A percentile compares a stretch with the other conserved stretches of the same genome.
phyloP scores from a whole-genome alignment of 139 green algal genomes.

The Monoraphidium neglectum region DNA sequence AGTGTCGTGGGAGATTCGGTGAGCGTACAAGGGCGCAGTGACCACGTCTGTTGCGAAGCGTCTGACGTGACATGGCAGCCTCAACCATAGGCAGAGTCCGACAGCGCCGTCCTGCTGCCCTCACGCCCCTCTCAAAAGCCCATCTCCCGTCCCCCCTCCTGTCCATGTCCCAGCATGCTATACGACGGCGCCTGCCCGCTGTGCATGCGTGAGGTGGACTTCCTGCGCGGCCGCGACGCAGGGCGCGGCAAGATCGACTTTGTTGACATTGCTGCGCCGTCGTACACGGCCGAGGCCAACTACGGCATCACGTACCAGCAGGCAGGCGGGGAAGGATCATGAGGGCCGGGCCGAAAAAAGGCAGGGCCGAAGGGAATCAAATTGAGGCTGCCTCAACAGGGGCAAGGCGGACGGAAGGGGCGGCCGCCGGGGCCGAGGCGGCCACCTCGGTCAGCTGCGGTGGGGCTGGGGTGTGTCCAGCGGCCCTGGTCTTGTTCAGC shows the following conservation, averaged over 20 bases:
- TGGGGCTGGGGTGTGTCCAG: too few relatives aligned
- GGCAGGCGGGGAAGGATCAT: constrained; percentile 28
- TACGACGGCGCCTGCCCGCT: constrained; percentile 88
- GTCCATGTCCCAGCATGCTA: constrained; percentile 88
- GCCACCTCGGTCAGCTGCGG: too few relatives aligned
- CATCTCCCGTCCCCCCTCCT: neutral
- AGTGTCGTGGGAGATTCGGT: too few relatives aligned
- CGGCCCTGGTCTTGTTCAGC: too few relatives aligned
- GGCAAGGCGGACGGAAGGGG: too few relatives aligned
- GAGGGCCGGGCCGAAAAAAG: neutral
- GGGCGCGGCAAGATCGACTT: constrained; percentile 80
- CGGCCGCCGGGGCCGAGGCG: too few relatives aligned
- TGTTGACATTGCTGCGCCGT: constrained; percentile 83
- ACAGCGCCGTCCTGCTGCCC: neutral
- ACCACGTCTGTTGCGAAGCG: too few relatives aligned
- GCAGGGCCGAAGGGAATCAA: too few relatives aligned
- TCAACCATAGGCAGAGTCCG: neutral
- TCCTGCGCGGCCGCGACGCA: constrained; percentile 75
- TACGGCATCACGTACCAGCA: constrained; percentile 76
- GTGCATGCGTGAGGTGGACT: constrained; percentile 94
- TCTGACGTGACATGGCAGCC: neutral
- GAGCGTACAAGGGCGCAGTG: too few relatives aligned
- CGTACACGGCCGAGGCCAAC: constrained; percentile 77
- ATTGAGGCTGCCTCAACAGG: too few relatives aligned
- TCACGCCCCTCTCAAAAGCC: neutral